Base-by-base conservation (phyloP, 495 filamentous ascomycete genomes). In the Penicillium tannophilum region DNA sequence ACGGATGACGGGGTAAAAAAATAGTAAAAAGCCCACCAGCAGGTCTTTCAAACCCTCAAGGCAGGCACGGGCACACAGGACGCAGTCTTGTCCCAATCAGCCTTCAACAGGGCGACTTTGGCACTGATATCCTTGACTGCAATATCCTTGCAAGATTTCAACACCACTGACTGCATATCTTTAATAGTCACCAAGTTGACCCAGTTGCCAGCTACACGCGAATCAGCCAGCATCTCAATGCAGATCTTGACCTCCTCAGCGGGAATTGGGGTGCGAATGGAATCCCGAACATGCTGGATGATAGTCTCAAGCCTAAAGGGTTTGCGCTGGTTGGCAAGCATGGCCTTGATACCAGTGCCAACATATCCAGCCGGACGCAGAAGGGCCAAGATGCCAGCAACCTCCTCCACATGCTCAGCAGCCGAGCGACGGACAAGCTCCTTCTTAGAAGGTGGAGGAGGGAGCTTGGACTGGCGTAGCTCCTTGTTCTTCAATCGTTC, bases 401-500 rank as follows among this genome's bases (percentile, higher is more conserved):
- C 71, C 44, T 81, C 78, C 56, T 79, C 76, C 1, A 73, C 68
- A 1, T 74, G 68, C 43, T 78, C 71, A 11, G 68, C 68, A 0
- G 78, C 78, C 12, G 76, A 70, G 17, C 64, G 67, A 46, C 68
- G 76, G 6, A 76, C 42, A 11, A 79, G 54, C 54, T 70, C 68
- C 12, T 75, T 72, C 62, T 79, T 78, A 28, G 76, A 63, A n/a
- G 76, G 78, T 10, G 75, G 71, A 1, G 74, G 74, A 16, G 76
- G 75, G 33, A 78, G 60, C 62, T 76, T 77, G 17, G 76, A 75
- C 65, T 79, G 75, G 28, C 63, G 68, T 31, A 79, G 60, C 55
- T 76, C 62, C 60, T 81, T 81, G 51, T 67, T 72, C 70, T 76
- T 78, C 52, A 80, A 74, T 23, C 77, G 76, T 47, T 79, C 76